Percentiles rank a stretch among this genome's conserved stretches.
These are phyloP conservation scores for Coniella lustricola DNA, from an alignment of 2,329 filamentous ascomycete genomes.

Conservation along the genomic window DNA sequence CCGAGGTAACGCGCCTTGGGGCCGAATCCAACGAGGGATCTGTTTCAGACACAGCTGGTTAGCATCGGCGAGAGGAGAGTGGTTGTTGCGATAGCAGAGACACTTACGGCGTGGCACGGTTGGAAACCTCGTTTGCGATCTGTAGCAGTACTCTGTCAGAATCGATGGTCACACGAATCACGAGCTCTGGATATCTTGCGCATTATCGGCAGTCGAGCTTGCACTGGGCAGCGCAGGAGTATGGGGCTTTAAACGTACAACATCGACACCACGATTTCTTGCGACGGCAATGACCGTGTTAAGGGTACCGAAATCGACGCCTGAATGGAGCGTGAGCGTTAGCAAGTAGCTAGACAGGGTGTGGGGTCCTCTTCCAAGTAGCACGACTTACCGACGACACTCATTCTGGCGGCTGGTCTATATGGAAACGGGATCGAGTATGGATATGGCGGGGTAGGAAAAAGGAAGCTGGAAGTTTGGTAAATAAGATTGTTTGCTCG, in stretches of 20 bases:
- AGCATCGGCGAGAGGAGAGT: neutral
- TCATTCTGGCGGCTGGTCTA: conserved; percentile 37
- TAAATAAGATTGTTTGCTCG: conserved; percentile 1
- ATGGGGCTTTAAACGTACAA: conserved; percentile 61
- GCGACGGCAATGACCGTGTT: conserved; percentile 98
- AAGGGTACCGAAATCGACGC: conserved; percentile 91
- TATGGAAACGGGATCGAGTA: conserved; percentile 3
- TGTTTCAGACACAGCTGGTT: conserved; percentile 29
- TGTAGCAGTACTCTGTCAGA: conserved; percentile 31
- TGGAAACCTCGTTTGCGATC: conserved; percentile 99
- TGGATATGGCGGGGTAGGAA: conserved; percentile 14
- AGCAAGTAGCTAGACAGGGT: conserved; percentile 13
- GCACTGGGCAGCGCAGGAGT: neutral
- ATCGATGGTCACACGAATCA: conserved; percentile 1
- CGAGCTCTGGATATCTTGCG: neutral
- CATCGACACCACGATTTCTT: conserved; percentile 97
- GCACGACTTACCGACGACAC: conserved; percentile 44
- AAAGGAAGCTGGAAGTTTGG: conserved; percentile 14
- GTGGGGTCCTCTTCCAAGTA: conserved; percentile 7
- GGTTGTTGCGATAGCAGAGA: conserved; percentile 11
- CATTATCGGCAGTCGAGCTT: neutral
- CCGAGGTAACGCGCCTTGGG: conserved; percentile 91
- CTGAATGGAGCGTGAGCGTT: conserved; percentile 30
- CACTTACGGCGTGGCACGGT: conserved; percentile 93
- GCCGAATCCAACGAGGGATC: conserved; percentile 90